Evolutionary conservation across 2,329 filamentous ascomycete genomes (phyloP).

Genomic region (Pleoardoris graminearum): DNA sequence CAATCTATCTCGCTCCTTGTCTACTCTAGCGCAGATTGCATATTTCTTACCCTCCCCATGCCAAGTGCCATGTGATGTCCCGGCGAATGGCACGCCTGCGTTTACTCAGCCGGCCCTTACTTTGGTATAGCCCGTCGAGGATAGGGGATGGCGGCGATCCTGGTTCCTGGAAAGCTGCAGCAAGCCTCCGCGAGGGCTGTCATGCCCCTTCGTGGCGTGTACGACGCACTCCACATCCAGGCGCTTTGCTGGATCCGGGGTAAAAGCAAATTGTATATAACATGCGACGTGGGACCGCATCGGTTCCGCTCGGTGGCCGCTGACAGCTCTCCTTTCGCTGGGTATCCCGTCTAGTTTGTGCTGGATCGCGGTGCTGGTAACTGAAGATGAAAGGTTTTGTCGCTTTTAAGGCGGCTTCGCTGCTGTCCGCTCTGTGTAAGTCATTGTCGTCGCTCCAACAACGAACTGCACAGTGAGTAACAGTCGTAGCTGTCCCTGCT

Average conservation of each 20-base stretch:
- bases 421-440: constrained; percentile 43
- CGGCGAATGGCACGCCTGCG: constrained; percentile 28
- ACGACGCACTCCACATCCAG: constrained; percentile 13
- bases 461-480: constrained; percentile 14
- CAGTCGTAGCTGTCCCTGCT: constrained; percentile 24
- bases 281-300: constrained; percentile 21
- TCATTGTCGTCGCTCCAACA: constrained; percentile 1
- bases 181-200: constrained; percentile 22
- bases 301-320: constrained; percentile 25
- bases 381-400: constrained; percentile 41
- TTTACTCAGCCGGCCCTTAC: constrained; percentile 33
- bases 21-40: constrained; percentile 39
- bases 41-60: constrained; percentile 24
- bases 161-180: constrained; percentile 34
- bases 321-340: constrained; percentile 28
- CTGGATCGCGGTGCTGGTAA: constrained; percentile 24
- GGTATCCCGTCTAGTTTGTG: constrained; percentile 14
- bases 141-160: constrained; percentile 19
- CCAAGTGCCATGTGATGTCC: constrained; percentile 23
- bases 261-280: constrained; percentile 38
- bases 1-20: constrained; percentile 36
- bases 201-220: constrained; percentile 19
- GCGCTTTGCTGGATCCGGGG: constrained; percentile 18
- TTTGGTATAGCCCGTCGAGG: constrained; percentile 20
- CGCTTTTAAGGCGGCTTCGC: constrained; percentile 41